Evolutionary conservation across 2,329 filamentous ascomycete genomes (phyloP).

Genomic region (Sclerotinia subarctica): DNA sequence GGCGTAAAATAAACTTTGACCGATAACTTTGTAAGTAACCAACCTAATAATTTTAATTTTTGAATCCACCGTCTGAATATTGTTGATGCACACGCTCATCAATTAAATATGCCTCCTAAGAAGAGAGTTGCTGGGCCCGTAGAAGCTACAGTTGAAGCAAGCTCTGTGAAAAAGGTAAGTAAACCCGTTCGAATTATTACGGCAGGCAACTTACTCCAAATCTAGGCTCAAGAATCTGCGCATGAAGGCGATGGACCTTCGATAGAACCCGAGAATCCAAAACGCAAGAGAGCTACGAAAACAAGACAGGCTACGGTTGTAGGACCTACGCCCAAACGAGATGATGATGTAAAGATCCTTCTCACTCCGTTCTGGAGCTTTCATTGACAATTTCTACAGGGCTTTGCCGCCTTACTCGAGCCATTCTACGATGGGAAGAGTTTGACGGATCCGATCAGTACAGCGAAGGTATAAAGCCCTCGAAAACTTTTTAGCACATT

Average conservation of each 20-base stretch:
- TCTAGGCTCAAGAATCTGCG: slow-evolving; percentile 11
- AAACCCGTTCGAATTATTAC: background rate
- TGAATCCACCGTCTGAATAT: slow-evolving; percentile 1
- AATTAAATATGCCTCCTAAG: slow-evolving; percentile 22
- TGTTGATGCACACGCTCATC: background rate
- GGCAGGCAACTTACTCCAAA: background rate
- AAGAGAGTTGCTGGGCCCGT: slow-evolving; percentile 19
- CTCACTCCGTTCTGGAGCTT: background rate
- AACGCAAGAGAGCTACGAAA: slow-evolving; percentile 27
- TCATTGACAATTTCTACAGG: slow-evolving; percentile 32
- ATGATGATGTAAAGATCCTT: slow-evolving; percentile 32
- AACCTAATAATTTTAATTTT: slow-evolving; percentile 17
- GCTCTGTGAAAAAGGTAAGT: slow-evolving; percentile 4
- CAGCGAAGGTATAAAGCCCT: slow-evolving; percentile 45
- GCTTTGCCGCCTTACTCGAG: slow-evolving; percentile 62
- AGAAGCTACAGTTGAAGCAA: slow-evolving; percentile 7
- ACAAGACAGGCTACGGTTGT: slow-evolving; percentile 24
- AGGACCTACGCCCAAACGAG: slow-evolving; percentile 23
- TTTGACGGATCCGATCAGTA: slow-evolving; percentile 66
- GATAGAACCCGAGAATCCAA: slow-evolving; percentile 30
- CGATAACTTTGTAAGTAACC: background rate
- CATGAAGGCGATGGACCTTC: slow-evolving; percentile 6
- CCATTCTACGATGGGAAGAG: slow-evolving; percentile 69
- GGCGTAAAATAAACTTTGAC: slow-evolving; percentile 18
- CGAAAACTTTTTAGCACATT: background rate